Conservation (phyloP, 345 rosid genomes). For the Syzygium jambos region DNA sequence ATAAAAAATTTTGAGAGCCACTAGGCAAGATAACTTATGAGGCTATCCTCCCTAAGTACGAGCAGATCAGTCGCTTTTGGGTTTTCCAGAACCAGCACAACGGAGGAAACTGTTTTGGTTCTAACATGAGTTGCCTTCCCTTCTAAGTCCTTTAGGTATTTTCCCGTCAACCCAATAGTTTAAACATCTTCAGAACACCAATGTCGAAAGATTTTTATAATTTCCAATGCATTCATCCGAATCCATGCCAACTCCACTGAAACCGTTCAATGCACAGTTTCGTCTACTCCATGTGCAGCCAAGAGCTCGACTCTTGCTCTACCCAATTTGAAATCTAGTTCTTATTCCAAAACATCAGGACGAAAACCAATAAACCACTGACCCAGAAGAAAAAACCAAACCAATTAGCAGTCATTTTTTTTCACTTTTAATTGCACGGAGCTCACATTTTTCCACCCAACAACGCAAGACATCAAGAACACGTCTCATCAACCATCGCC, state of each 20-base stretch:
- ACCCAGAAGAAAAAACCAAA: neutral
- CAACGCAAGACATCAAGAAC: neutral
- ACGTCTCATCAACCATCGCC: neutral
- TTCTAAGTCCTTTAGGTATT: neutral
- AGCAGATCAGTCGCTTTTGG: neutral
- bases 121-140: neutral
- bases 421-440: neutral
- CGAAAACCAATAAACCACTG: neutral
- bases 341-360: neutral
- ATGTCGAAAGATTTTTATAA: neutral
- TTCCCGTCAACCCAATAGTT: neutral
- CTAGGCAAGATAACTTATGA: neutral
- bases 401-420: neutral
- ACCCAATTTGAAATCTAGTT: neutral
- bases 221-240: neutral
- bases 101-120: neutral
- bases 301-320: neutral
- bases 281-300: neutral
- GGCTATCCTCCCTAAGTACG: neutral
- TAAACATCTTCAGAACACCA: neutral
- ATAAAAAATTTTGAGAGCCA: neutral
- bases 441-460: neutral
- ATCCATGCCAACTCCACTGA: neutral
- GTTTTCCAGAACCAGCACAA: neutral
- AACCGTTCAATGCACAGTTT: neutral